Evolutionary conservation across 352 stramenopile genomes (phyloP), one percentile per base, ranked within the genome.

Genomic region (Phytophthora vignae): DNA sequence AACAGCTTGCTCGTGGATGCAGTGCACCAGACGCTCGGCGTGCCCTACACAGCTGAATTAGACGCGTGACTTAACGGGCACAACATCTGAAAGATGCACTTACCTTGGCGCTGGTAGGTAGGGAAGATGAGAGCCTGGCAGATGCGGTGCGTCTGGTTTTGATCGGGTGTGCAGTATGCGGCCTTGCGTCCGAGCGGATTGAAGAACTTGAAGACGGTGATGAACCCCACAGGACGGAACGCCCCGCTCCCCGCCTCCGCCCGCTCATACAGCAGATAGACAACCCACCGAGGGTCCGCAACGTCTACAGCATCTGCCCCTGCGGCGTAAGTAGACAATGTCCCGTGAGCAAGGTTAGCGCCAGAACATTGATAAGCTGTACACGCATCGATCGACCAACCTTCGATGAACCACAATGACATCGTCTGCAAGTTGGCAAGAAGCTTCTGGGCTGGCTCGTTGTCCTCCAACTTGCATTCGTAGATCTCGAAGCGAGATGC

Each of bases 361-460:
- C 52, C 17, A 19, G 54, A 40, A 54, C 25, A 15, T 52, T 2
- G 1, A 48, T 22, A n/a, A 55, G 5, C 42, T n/a, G 15, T 9
- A 21, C 5, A n/a, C 15, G 15, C 42, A 29, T 29, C 15, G 29
- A 17, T 44, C 48, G 21, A 42, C 55, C 4, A n/a, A 80, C 89
- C 89, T 91, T 96, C 89, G 61, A 96, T 95, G 68, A 95, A 95
- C 87, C 87, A 96, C 15, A 92, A 70, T 68, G 89, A 79, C 55
- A 85, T 68, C 31, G 84, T 95, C 55, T 96, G 87, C 56, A 95
- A 66, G 25, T 92, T 93, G 17, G 69, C 66, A 21, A 87, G 80
- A 11, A 95, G 77, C 19, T 77, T 81, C 44, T 92, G 85, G 4
- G 85, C 83, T 2, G 48, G 49, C 14, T 78, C 71, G 33, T 94